Percentiles rank a stretch among this genome's conserved stretches.
phyloP scores from a whole-genome alignment of 495 filamentous ascomycete species.

The Neohortaea acidophila region DNA sequence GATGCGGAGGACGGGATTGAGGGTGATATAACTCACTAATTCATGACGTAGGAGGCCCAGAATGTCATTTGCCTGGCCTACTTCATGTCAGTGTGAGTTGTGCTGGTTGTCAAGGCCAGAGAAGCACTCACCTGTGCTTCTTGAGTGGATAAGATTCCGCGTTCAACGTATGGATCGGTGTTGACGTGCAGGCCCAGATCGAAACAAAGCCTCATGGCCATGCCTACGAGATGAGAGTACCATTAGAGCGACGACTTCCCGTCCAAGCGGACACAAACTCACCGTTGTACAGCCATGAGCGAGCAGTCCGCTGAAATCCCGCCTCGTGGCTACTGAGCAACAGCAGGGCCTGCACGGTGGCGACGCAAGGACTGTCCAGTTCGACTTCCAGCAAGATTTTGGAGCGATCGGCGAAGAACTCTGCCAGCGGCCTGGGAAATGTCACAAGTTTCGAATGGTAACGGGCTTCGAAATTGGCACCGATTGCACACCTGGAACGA shows the following conservation, averaged over 20 bases:
- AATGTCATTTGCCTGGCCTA: constrained; percentile 34
- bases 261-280: too few species aligned
- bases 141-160: constrained; percentile 29
- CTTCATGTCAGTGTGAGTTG: too few species aligned
- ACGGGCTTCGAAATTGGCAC: constrained; percentile 34
- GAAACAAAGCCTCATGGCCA: constrained; percentile 33
- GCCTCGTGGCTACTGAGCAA: constrained; percentile 37
- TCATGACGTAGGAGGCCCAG: constrained; percentile 36
- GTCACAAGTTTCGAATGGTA: constrained; percentile 28
- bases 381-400: constrained; percentile 37
- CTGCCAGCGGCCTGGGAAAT: constrained; percentile 33
- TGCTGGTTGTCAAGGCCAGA: too few species aligned
- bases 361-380: constrained; percentile 35
- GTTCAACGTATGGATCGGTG: constrained; percentile 32
- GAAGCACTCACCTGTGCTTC: constrained; percentile 36
- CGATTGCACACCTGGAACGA: constrained; percentile 36
- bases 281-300: constrained; percentile 39
- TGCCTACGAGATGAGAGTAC: constrained; percentile 14
- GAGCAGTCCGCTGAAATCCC: constrained; percentile 33
- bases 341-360: constrained; percentile 38
- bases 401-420: constrained; percentile 36
- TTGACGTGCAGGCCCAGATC: constrained; percentile 37
- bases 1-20: neutral
- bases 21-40: constrained; percentile 29
- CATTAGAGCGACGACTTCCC: too few species aligned